These are phyloP conservation scores for Russula dissimulans DNA, from an alignment of 768 basidiomycete genomes.

Conservation along the genomic window DNA sequence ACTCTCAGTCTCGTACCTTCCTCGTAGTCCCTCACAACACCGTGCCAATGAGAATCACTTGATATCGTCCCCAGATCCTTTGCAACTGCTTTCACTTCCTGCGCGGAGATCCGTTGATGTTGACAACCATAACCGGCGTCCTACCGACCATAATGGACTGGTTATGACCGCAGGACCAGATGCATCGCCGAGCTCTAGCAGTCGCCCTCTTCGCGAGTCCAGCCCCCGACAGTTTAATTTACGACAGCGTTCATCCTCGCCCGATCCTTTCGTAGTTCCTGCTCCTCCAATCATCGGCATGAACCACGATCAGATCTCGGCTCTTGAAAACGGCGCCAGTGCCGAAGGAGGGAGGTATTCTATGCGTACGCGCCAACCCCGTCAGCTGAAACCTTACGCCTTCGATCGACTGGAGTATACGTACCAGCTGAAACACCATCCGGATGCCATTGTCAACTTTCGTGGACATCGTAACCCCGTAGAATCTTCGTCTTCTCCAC, in stretches of 20 bases:
- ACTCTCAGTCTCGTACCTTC: neutral
- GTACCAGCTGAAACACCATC: slow-evolving; percentile 39
- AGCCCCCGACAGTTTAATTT: neutral
- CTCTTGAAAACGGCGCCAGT: neutral
- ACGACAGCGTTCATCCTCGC: neutral
- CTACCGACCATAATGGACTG: neutral
- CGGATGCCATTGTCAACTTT: slow-evolving; percentile 59
- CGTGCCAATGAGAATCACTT: neutral
- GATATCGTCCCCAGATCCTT: neutral
- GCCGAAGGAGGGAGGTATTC: slow-evolving; percentile 33
- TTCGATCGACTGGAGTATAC: slow-evolving; percentile 48
- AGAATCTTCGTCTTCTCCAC: slow-evolving; percentile 12
- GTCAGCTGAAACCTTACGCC: slow-evolving; percentile 55
- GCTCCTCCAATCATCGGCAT: neutral
- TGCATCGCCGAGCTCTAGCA: neutral
- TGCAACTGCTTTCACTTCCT: neutral
- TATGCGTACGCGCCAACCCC: slow-evolving; percentile 43
- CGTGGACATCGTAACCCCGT: slow-evolving; percentile 28
- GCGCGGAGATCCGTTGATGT: neutral
- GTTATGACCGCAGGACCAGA: neutral
- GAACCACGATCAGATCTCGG: neutral
- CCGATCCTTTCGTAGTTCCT: neutral
- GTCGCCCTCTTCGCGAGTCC: neutral
- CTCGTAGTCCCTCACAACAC: neutral
- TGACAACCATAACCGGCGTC: neutral